Evolutionary conservation across 805 yeast species (phyloP), one percentile per base, ranked within the genome.

Genomic region (Hanseniaspora nectarophila): DNA sequence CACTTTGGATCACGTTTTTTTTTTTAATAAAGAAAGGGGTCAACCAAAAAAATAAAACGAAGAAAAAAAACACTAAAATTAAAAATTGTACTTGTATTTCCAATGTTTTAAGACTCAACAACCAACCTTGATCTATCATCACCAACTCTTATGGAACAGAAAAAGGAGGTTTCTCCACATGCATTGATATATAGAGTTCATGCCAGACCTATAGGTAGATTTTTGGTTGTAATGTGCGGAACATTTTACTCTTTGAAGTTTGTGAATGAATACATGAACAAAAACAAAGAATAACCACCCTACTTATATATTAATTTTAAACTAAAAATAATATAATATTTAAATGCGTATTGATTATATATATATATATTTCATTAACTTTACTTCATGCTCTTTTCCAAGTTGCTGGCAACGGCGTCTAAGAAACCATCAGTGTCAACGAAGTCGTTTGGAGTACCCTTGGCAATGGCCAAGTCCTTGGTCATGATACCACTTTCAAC

Each of bases 401-500:
- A 71, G 63, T 79, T 75, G 49, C 71, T 72, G 57, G 82, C 81
- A 60, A 85, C 92, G 38, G 88, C 87, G 56, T 81, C 84, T 58
- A 85, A 71, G 66, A 85, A 85, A 63, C 82, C 89, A 55, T 78
- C 75, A 50, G 90, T 84, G 55, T 83, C 78, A 46, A 81, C 90
- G 59, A 78, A 82, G 39, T 80, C 70, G 45, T 74, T 76, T 54
- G 79, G 73, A 57, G 73, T 75, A 56, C 85, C 85, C 60, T 75
- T 73, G 47, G 87, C 81, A 56, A 83, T 70, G 13, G 92, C 90
- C 64, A 84, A 74, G 64, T 84, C 92, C 65, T 84, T 84, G 54
- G 92, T 84, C 89, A 83, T 82, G 59, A 81, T 76, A 55, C 83
- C 82, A 56, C 71, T 70, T 57, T 80, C 80, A 47, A 84, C 92